These are phyloP conservation scores for Ochetophila trinervis DNA, from an alignment of 306 rosid genomes.

Conservation along the genomic window DNA sequence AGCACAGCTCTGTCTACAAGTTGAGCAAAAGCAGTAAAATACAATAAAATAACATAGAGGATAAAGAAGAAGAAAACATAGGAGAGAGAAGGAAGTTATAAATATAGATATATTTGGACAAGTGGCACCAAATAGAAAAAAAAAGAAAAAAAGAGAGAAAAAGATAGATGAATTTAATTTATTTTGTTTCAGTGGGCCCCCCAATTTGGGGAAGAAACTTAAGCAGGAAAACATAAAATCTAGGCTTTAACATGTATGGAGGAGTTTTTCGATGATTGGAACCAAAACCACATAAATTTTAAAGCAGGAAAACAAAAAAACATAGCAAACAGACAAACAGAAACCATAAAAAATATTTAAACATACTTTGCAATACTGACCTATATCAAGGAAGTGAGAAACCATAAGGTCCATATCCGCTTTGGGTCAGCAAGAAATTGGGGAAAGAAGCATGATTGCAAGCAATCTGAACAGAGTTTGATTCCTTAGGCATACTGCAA, in stretches of 20 bases:
- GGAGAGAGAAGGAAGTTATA: background rate
- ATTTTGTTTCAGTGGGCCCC: too few relatives aligned
- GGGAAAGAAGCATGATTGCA: slow-evolving; percentile 13
- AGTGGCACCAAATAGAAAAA: slow-evolving; percentile 4
- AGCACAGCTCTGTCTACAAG: background rate
- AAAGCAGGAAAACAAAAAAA: too few relatives aligned
- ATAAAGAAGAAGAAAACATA: background rate
- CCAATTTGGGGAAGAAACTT: background rate
- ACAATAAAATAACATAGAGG: background rate
- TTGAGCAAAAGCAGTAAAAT: background rate
- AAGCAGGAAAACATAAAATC: too few relatives aligned
- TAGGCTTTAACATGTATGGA: too few relatives aligned
- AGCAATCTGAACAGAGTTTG: slow-evolving; percentile 25
- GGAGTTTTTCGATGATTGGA: too few relatives aligned
- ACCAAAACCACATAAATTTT: too few relatives aligned
- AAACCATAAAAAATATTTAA: too few relatives aligned
- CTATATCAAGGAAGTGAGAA: too few relatives aligned
- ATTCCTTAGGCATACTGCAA: slow-evolving; percentile 21
- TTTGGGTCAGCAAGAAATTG: slow-evolving; percentile 20
- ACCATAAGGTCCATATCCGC: too few relatives aligned
- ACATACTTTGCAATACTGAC: too few relatives aligned
- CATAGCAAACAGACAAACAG: background rate
- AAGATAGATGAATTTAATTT: background rate
- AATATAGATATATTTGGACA: background rate
- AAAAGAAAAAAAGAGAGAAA: slow-evolving; percentile 11